Evolutionary conservation across 1,139 yeast species (phyloP), one percentile per base, ranked within the genome.

Genomic region (Debaryomyces robertsiae): DNA sequence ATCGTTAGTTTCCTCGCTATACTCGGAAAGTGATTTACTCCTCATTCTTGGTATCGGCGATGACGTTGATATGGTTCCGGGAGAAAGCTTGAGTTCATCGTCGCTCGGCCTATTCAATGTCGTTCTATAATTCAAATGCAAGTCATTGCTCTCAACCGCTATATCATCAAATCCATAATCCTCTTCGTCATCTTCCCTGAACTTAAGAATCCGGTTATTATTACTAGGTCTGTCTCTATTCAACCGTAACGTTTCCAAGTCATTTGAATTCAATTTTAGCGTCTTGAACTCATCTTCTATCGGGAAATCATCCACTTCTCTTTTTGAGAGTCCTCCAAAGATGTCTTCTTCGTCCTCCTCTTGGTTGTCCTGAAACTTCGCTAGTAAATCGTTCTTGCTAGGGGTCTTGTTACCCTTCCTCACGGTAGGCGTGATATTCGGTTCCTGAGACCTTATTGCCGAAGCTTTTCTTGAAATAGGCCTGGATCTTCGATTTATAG

Each of bases 1-100:
- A 22, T 66, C 73, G 30, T 63, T 60, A 7, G 55, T 49, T 6
- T 56, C 69, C 43, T 68, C 74, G 46, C 73, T 65, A 41, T 65
- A 68, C 27, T 67, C 71, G 41, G 68, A 61, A 31, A 67, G 47
- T 3, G 67, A 49, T 33, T 57, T 58, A 13, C 47, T 30, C 10
- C 43, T 30, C 33, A 27, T 36, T 16, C 31, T 28, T 22, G 44
- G 33, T 36, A 55, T 58, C n/a, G 64, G 63, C 2, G 63, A 58
- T 3, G 60, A 51, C 6, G 60, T 58, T 5, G 65, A 59, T 17
- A 57, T 41, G 3, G 63, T 54, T 16, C 57, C 60, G 10, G 54
- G 53, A n/a, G 54, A 50, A 10, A 46, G 34, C n/a, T 37, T 40
- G 10, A 47, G 19, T 9, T 39, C 42, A 4, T 34, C 42, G 23